Base-by-base conservation (phyloP, 2,329 filamentous ascomycete genomes). In the Elsinoe australis region DNA sequence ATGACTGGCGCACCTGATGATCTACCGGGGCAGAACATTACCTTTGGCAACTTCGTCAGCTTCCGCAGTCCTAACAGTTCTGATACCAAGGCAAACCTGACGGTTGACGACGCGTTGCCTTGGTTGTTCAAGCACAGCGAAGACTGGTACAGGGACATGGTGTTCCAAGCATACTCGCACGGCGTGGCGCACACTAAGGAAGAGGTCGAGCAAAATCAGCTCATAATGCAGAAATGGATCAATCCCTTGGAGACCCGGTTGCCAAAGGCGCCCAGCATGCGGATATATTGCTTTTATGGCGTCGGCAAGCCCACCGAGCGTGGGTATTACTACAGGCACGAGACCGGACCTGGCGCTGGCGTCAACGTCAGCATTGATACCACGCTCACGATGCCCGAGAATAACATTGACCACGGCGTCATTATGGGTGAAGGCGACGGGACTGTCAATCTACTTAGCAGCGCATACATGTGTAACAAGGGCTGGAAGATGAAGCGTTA, bases 211-310 rank as follows among this genome's bases (percentile, higher is more conserved):
- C 79, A 76, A 45, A 74, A 74, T 55, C 66, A 72, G 46, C 53
- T 53, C 26, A 64, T 71, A n/a, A 71, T 70, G 1, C 56, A 63
- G 0, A 98, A 94, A 62, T 98, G 92, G 92, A 79, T 95, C 52
- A 98, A 98, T 61, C 92, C 92, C 0, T 78, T 96, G 1, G 90
- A 96, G 64, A 85, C 87, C 0, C 78, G 90, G 1, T 73, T 96
- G 0, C 92, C 92, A 0, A 73, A 87, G 15, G 90, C 92, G 1
- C 90, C 92, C 0, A 86, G 80, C 59, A 71, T 98, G 60, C 95
- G 95, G 64, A 87, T 98, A 9, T 96, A 89, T 68, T 96, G 92
- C 68, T 96, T 98, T 71, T 96, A 98, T 62, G 92, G 85, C 15
- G 80, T 95, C 3, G 90, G 90, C 2, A 98, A 96, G 64, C 83